These are phyloP conservation scores for Globisporangium spiculum DNA, from an alignment of 352 stramenopile species.

Conservation along the genomic window DNA sequence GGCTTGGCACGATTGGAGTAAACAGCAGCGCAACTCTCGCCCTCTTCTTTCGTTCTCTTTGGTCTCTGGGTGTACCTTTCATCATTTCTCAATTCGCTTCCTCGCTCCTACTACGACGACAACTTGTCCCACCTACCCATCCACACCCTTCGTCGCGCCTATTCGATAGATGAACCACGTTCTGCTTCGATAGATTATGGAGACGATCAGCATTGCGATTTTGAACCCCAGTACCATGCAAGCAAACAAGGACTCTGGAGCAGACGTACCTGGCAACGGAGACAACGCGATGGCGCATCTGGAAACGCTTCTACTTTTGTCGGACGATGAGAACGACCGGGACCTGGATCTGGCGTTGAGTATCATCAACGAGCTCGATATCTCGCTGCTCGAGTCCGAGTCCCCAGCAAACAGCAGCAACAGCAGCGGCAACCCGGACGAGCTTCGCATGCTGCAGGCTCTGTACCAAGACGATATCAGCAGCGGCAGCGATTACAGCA, in stretches of 20 bases:
- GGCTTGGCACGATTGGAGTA: slow-evolving; percentile 6
- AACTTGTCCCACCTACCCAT: not conserved
- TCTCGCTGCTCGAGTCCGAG: slow-evolving; percentile 8
- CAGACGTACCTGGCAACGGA: not conserved
- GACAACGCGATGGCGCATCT: slow-evolving; percentile 1
- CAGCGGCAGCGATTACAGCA: not conserved
- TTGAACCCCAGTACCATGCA: not conserved
- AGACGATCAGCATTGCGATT: slow-evolving; percentile 2
- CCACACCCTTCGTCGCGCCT: not conserved
- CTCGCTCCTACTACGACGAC: not conserved
- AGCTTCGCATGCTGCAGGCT: slow-evolving; percentile 7
- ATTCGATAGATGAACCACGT: not conserved
- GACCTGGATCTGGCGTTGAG: slow-evolving; percentile 17
- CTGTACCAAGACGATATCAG: not conserved
- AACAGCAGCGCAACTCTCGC: not conserved
- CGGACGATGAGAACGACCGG: slow-evolving; percentile 5
- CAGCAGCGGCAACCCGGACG: not conserved
- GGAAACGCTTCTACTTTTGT: not conserved
- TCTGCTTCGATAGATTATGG: slow-evolving; percentile 7
- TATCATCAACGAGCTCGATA: slow-evolving; percentile 18
- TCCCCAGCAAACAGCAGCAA: not conserved
- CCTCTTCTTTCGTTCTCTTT: not conserved
- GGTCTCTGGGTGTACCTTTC: not conserved
- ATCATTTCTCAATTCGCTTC: slow-evolving; percentile 2
- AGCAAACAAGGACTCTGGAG: not conserved